These are phyloP conservation scores for Gossypium longicalyx DNA, from an alignment of 345 rosid species.

Conservation along the genomic window DNA sequence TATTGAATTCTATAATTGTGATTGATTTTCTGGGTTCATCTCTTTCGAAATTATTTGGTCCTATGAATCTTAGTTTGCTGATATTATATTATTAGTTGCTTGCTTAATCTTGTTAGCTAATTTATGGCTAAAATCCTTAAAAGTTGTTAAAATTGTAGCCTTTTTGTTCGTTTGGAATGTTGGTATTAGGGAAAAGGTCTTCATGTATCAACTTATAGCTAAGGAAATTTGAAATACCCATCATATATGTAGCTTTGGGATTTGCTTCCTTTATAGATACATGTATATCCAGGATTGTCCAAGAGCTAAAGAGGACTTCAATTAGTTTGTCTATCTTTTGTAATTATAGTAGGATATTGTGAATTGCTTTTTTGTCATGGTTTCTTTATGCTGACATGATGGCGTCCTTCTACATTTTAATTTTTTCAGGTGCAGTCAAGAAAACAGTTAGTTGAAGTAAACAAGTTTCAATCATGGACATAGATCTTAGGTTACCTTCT, in stretches of 20 bases:
- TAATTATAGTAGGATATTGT: background rate
- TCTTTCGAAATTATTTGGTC: background rate
- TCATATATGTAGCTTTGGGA: background rate
- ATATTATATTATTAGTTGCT: background rate
- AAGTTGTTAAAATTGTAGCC: background rate
- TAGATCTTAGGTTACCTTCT: constrained; percentile 63
- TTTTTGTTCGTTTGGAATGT: background rate
- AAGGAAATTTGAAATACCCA: background rate
- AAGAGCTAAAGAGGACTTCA: background rate
- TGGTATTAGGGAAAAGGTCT: background rate
- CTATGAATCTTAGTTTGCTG: background rate
- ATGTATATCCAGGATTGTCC: background rate
- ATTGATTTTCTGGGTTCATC: background rate
- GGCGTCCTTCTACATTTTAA: background rate
- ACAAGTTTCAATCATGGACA: constrained; percentile 33
- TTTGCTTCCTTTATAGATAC: background rate
- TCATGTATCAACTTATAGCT: background rate
- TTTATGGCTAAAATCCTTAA: background rate
- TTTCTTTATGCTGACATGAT: background rate
- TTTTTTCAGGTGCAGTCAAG: background rate
- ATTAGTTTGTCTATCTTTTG: background rate
- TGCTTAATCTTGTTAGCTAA: background rate
- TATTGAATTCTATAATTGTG: background rate
- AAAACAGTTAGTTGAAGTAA: background rate
- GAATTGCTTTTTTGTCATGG: background rate